Base-by-base conservation (phyloP, 108 stramenopile genomes). In the Cyclotella sp. region DNA sequence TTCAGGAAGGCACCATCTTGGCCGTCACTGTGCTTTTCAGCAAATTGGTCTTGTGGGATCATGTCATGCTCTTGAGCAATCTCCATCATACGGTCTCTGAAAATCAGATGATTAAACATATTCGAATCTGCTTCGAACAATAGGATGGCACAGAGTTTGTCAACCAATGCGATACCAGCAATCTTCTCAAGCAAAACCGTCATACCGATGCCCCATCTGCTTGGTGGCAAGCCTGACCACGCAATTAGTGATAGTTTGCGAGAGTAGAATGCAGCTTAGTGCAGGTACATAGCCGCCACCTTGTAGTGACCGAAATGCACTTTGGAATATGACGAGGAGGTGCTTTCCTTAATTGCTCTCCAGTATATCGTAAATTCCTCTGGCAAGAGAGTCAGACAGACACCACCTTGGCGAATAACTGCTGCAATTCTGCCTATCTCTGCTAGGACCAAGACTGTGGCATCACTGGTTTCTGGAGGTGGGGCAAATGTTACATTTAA, bases 51-150 rank as follows among this genome's bases (percentile, higher is more conserved):
- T 42, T 14, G 8, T 21, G 70, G 70, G 57, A 71, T 71, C 22
- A 59, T 1, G 41, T 42, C 42, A 59, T 71, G 42, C n/a, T 71
- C 39, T 21, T 53, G 3, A 10, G 41, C 58, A 3, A 26, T 28
- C 19, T 59, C 44, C 57, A 71, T 41, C 70, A 60, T 60, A 22
- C 70, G 19, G 13, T 44, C 42, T 13, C 57, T 44, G 44, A 45
- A 64, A 11, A 64, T 45, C 7, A 44, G 14, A 10, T 22, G 11
- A 28, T 64, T 64, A 12, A 52, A 42, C 70, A 71, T 71, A 34
- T 65, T 65, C 13, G n/a, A 65, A 11, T 65, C 74, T 0, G 63
- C 74, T 29, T 75, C 74, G 19, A 72, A 53, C 12, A 72, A 26
- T 5, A 72, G 44, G 12, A 72, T 72, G 1, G 71, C 71, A 46